These are phyloP conservation scores for Albizia julibrissin DNA, from an alignment of 306 rosid genomes.

Conservation along the genomic window DNA sequence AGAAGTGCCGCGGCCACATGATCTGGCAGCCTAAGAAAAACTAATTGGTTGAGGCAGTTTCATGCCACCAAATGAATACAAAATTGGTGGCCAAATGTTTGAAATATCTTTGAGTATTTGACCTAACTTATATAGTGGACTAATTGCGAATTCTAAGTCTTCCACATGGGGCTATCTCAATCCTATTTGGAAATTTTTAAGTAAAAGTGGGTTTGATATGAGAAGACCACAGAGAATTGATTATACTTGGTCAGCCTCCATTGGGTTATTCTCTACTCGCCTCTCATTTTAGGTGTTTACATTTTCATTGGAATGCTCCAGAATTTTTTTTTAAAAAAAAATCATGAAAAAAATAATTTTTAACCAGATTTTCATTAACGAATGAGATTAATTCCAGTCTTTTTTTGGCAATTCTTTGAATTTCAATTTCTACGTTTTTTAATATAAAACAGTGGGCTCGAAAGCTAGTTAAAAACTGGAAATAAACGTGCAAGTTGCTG, in stretches of 20 bases:
- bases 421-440: background rate
- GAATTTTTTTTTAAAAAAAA: background rate
- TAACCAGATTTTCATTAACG: background rate
- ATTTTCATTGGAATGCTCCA: background rate
- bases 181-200: background rate
- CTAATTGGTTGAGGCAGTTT: conserved; percentile 18
- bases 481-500: background rate
- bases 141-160: background rate
- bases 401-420: background rate
- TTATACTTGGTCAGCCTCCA: conserved; percentile 26
- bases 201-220: conserved; percentile 5
- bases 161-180: background rate
- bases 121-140: conserved; percentile 28
- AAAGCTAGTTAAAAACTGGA: background rate
- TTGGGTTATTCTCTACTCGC: conserved; percentile 22
- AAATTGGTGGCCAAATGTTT: conserved; percentile 4
- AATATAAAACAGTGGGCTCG: background rate
- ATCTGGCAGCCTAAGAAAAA: conserved; percentile 32
- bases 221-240: background rate
- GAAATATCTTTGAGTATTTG: conserved; percentile 27
- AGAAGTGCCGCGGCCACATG: background rate
- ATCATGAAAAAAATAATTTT: background rate
- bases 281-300: conserved; percentile 21
- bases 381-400: background rate
- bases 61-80: conserved; percentile 22